A percentile compares a stretch with the other conserved stretches of the same genome.
These are phyloP conservation scores for Thelonectria rubi DNA, from an alignment of 2,329 filamentous ascomycete species.

Conservation along the genomic window DNA sequence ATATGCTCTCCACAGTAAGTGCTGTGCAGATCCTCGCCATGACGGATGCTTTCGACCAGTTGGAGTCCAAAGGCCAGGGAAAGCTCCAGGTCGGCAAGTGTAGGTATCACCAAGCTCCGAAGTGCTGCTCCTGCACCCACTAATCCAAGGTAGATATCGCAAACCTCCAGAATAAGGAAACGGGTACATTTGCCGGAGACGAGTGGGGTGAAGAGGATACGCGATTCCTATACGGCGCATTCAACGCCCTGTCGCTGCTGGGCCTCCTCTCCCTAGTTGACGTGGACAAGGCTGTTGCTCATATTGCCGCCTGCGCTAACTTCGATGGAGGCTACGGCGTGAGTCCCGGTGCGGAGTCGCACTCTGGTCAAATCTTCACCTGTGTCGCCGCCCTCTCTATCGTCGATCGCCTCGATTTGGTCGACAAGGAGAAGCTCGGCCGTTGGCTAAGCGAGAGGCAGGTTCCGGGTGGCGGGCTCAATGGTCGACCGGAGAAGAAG, in stretches of 20 bases:
- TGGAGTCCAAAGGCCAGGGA: slow-evolving; percentile 73
- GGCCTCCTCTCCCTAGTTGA: slow-evolving; percentile 77
- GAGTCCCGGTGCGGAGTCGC: slow-evolving; percentile 89
- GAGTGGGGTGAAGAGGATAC: slow-evolving; percentile 98
- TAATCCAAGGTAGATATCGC: slow-evolving; percentile 71
- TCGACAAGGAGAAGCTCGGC: slow-evolving; percentile 83
- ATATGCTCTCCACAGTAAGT: slow-evolving; percentile 96
- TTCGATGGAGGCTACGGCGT: slow-evolving; percentile 95
- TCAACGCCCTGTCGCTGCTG: slow-evolving; percentile 89
- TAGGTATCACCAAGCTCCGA: slow-evolving; percentile 57
- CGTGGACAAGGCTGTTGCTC: slow-evolving; percentile 79
- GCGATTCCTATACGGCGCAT: slow-evolving; percentile 88
- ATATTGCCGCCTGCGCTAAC: slow-evolving; percentile 86
- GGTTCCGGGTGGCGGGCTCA: slow-evolving; percentile 85
- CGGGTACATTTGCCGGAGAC: slow-evolving; percentile 91
- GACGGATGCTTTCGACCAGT: slow-evolving; percentile 82
- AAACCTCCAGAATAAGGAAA: slow-evolving; percentile 78
- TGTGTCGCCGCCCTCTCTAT: slow-evolving; percentile 90
- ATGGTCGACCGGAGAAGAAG: slow-evolving; percentile 92
- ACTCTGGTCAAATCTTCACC: slow-evolving; percentile 95
- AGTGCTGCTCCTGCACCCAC: slow-evolving; percentile 29
- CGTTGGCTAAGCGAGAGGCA: slow-evolving; percentile 95
- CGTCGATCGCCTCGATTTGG: slow-evolving; percentile 80
- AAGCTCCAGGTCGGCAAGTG: slow-evolving; percentile 81
- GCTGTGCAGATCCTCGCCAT: slow-evolving; percentile 92